Conservation (phyloP, 805 yeast species). For the Myxozyma mucilagina region DNA sequence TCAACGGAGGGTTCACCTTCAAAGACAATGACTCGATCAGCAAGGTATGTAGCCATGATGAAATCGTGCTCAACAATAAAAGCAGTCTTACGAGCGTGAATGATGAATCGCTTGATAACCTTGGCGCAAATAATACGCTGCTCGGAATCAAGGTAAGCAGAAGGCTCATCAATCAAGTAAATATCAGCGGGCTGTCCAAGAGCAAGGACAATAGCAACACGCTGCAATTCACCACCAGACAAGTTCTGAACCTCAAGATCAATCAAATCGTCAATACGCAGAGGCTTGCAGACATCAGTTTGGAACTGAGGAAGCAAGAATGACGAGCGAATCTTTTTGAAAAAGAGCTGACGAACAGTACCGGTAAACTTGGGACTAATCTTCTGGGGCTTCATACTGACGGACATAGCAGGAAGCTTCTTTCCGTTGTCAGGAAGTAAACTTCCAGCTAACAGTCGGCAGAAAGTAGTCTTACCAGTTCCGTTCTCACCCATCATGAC, state of each 20-base stretch:
- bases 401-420: constrained; percentile 82
- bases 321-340: constrained; percentile 91
- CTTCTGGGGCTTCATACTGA: constrained; percentile 98
- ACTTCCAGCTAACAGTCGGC: constrained; percentile 92
- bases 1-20: constrained; percentile 90
- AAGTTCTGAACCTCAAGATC: constrained; percentile 97
- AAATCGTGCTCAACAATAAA: constrained; percentile 99
- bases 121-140: constrained; percentile 99
- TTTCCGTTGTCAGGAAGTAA: constrained; percentile 79
- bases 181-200: constrained; percentile 95
- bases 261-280: constrained; percentile 87
- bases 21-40: constrained; percentile 97
- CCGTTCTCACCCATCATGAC: constrained; percentile 99
- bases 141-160: constrained; percentile 98
- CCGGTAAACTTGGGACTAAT: constrained; percentile 99
- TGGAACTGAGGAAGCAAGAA: constrained; percentile 97
- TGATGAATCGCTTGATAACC: constrained; percentile 93
- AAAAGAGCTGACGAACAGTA: constrained; percentile 95
- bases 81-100: constrained; percentile 98
- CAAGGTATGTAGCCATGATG: constrained; percentile 99
- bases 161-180: constrained; percentile 96
- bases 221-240: constrained; percentile 99
- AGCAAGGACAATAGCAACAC: constrained; percentile 96
- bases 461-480: constrained; percentile 98
- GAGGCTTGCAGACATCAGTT: constrained; percentile 95